Base-by-base conservation (phyloP, 2,329 filamentous ascomycete species). In the Apiospora pterosperma region DNA sequence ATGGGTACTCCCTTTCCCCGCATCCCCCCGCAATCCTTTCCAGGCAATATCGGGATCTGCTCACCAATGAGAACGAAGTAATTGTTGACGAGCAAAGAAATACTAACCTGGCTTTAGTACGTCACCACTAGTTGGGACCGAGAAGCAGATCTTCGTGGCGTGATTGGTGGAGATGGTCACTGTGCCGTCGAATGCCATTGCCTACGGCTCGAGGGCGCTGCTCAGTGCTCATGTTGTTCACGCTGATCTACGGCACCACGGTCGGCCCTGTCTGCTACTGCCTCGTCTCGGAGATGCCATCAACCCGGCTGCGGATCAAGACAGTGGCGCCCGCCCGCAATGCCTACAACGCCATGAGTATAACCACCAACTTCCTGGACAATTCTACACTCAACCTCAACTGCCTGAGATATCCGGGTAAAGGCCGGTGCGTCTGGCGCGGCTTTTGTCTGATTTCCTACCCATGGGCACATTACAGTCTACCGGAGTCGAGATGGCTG, bases 191-290 rank as follows among this genome's bases (percentile, higher is more conserved):
- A 4, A 34, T 7, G 25, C 48, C 28, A 34, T 55, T 19, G 48
- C 28, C 11, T 55, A 55, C 28, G 28, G 6, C 16, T 55, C 48
- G 8, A 28, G 48, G 19, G n/a, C 5, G 10, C 48, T 55, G 48
- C 48, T 71, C 74, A 3, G 68, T 82, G 61, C 69, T 80, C 1
- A 68, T 82, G 14, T 67, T 80, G 36, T 80, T 73, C 63, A 77
- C 75, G 0, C 75, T 79, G 64, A 67, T 75, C 10, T 82, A 81
- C 70, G 78, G 77, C 69, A 69, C 76, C 62, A 81, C 79, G 0
- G 73, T 81, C 16, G 81, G 80, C 0, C 79, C 79, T 2, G 74
- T 80, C 16, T 75, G 76, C 25, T 82, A 79, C 67, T 72, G 76
- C 7, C 73, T 82, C 66, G 82, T 80, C 1, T 71, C 79, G 0